Conservation (phyloP, 305 asterid genomes). For the Plantago rigida region DNA sequence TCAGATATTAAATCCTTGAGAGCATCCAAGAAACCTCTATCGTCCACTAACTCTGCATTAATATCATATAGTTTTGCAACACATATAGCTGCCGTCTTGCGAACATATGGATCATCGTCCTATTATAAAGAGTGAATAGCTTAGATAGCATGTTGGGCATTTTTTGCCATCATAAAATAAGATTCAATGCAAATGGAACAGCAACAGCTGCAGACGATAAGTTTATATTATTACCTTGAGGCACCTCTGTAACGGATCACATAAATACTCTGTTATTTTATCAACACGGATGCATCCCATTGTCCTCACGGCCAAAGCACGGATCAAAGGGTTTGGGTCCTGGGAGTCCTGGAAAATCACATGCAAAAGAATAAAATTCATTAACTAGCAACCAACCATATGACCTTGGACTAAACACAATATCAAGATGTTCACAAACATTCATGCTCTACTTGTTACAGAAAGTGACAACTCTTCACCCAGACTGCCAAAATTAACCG, state of each 20-base stretch:
- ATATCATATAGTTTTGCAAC: conserved; percentile 97
- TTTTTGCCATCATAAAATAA: conserved; percentile 4
- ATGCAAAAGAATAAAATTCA: too few species aligned
- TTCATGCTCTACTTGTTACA: too few species aligned
- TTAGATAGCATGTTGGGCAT: conserved; percentile 21
- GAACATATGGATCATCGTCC: conserved; percentile 98
- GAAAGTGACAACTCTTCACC: too few species aligned
- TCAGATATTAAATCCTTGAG: conserved; percentile 95
- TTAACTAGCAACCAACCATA: too few species aligned
- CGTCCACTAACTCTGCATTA: conserved; percentile 96
- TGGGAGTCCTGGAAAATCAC: conserved; percentile 63
- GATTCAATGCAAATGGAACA: conserved; percentile 16
- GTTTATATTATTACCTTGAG: conserved; percentile 55
- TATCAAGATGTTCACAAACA: too few species aligned
- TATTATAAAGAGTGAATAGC: conserved; percentile 30
- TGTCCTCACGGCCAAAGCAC: conserved; percentile 94
- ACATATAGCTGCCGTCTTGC: conserved; percentile 97
- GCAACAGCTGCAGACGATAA: conserved; percentile 16
- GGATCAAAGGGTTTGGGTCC: conserved; percentile 94
- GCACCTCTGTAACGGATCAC: conserved; percentile 93
- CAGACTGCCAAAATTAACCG: too few species aligned
- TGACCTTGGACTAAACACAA: too few species aligned
- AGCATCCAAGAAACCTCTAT: conserved; percentile 91
- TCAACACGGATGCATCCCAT: conserved; percentile 99
- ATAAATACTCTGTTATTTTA: conserved; percentile 89